These are phyloP conservation scores for Apophysomyces ossiformis DNA, from an alignment of 371 early-diverging fungal species.

Conservation along the genomic window DNA sequence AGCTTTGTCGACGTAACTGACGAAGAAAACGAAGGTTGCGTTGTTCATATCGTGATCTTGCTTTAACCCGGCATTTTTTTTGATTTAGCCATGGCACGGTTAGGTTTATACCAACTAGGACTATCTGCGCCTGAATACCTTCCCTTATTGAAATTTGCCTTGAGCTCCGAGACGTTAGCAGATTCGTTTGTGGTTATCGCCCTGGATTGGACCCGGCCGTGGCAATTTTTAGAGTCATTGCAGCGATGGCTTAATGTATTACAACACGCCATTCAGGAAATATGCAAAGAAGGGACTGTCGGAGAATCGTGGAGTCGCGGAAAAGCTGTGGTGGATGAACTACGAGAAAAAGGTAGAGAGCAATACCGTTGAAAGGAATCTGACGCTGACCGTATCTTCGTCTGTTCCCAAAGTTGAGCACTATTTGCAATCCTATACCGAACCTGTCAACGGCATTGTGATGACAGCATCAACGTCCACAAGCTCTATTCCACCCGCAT, in stretches of 20 bases:
- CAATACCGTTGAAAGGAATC: background rate
- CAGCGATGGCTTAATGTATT: conserved; percentile 77
- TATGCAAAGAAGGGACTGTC: conserved; percentile 50
- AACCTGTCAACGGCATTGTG: conserved; percentile 39
- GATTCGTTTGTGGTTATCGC: conserved; percentile 73
- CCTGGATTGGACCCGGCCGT: conserved; percentile 90
- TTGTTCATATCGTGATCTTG: conserved; percentile 1
- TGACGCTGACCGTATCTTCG: background rate
- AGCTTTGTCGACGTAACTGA: conserved; percentile 79
- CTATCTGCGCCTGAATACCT: conserved; percentile 68
- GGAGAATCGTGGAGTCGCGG: conserved; percentile 58
- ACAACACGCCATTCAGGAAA: conserved; percentile 50
- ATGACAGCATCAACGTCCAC: conserved; percentile 47
- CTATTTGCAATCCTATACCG: conserved; percentile 57
- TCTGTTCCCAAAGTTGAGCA: conserved; percentile 45
- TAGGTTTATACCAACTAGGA: conserved; percentile 81
- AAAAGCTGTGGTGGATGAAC: conserved; percentile 66
- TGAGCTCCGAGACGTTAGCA: conserved; percentile 63
- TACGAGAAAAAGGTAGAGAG: conserved; percentile 64
- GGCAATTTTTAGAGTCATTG: conserved; percentile 79
- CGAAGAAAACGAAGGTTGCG: conserved; percentile 70
- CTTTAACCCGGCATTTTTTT: background rate
- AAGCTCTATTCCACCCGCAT: conserved; percentile 33
- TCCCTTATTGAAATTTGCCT: conserved; percentile 69
- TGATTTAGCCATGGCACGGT: conserved; percentile 70